Percentiles rank a stretch among this genome's conserved stretches.
phyloP scores from a whole-genome alignment of 139 green algal genomes.

The Chlorella sp. region DNA sequence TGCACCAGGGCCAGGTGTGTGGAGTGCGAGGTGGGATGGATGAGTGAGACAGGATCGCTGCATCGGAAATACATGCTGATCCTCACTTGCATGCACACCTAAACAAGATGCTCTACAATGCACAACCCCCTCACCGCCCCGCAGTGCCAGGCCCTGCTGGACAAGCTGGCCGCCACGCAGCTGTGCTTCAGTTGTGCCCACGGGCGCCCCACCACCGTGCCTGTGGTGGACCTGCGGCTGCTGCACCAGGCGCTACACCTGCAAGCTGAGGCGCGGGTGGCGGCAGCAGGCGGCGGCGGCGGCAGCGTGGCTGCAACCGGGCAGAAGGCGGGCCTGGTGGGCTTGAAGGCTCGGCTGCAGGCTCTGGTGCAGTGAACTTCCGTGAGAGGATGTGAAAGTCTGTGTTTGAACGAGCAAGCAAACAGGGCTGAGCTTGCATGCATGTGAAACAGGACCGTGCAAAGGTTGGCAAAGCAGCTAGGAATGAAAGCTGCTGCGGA shows the following conservation, averaged over 20 bases:
- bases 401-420: no score
- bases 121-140: neutral
- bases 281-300: neutral
- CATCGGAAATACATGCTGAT: no score
- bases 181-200: slow-evolving; percentile 86
- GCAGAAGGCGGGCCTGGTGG: neutral
- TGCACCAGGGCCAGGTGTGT: slow-evolving; percentile 51
- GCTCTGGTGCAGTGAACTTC: neutral
- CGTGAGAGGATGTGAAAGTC: no score
- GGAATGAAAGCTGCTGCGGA: no score
- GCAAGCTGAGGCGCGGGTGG: neutral
- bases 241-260: slow-evolving; percentile 30
- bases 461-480: no score
- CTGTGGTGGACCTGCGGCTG: slow-evolving; percentile 54
- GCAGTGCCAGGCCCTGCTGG: slow-evolving; percentile 64
- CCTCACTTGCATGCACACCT: no score
- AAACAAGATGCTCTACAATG: no score
- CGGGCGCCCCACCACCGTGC: slow-evolving; percentile 73
- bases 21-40: no score
- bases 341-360: slow-evolving; percentile 14
- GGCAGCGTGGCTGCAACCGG: neutral
- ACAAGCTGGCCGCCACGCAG: slow-evolving; percentile 51
- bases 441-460: no score
- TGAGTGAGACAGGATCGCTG: no score
- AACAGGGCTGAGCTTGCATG: no score